phyloP scores from a whole-genome alignment of 164 flowering plant species.

The Berberis vulgaris region DNA sequence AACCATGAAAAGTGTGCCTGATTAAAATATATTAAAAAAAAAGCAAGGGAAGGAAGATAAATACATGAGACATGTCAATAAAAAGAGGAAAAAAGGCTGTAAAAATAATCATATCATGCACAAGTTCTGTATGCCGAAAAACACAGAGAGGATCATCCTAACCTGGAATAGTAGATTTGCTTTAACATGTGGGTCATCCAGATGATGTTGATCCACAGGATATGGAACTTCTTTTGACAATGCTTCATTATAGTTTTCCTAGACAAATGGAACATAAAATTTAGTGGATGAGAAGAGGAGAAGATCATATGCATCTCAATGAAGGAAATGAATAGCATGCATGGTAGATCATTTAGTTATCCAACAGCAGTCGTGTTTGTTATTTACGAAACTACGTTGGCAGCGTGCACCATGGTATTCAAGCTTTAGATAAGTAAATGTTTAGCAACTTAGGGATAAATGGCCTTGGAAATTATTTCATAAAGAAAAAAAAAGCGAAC shows the following conservation, averaged over 20 bases:
- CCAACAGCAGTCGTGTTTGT: too few species aligned
- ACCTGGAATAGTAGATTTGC: constrained; percentile 96
- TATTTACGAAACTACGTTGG: too few species aligned
- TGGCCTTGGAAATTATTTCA: too few species aligned
- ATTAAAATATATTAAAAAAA: constrained; percentile 1
- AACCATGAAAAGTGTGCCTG: constrained; percentile 95
- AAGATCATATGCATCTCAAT: background rate
- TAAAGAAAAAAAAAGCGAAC: too few species aligned
- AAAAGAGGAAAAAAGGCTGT: background rate
- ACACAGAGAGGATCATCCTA: background rate
- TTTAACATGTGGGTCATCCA: constrained; percentile 97
- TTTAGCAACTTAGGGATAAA: too few species aligned
- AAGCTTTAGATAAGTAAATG: too few species aligned
- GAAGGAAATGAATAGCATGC: background rate
- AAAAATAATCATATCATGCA: too few species aligned
- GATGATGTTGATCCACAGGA: constrained; percentile 64
- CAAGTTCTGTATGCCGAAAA: background rate
- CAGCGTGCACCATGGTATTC: too few species aligned
- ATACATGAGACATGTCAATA: background rate
- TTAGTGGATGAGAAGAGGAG: background rate
- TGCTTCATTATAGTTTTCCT: constrained; percentile 81
- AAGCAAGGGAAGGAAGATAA: background rate
- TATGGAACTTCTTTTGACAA: constrained; percentile 56
- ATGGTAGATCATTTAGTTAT: too few species aligned
- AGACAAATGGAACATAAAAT: background rate